Evolutionary conservation across 1,139 yeast genomes (phyloP).

Genomic region (Nadsonia commutata): DNA sequence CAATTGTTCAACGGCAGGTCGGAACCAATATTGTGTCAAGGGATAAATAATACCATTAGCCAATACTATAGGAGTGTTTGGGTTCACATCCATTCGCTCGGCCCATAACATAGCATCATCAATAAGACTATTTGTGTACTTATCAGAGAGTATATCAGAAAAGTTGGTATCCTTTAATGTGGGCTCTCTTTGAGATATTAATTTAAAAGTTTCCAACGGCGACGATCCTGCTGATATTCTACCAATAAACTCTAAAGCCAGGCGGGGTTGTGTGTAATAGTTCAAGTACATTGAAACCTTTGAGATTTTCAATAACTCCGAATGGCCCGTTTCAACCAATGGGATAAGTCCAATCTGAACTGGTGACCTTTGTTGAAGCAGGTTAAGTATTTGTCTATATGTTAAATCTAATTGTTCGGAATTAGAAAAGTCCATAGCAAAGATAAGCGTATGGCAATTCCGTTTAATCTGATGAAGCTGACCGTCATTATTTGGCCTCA

Average conservation of each 20-base stretch:
- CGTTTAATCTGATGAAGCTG: constrained; percentile 57
- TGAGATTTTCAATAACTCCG: not conserved
- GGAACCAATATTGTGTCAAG: constrained; percentile 28
- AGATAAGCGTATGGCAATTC: constrained; percentile 62
- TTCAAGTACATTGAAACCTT: not conserved
- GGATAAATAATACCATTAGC: constrained; percentile 56
- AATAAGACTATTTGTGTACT: constrained; percentile 11
- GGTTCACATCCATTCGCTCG: constrained; percentile 25
- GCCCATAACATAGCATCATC: constrained; percentile 20
- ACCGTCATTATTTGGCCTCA: constrained; percentile 27
- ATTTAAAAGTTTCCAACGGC: constrained; percentile 10
- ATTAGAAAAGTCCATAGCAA: constrained; percentile 51
- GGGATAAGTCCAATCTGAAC: constrained; percentile 78
- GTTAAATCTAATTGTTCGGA: constrained; percentile 31
- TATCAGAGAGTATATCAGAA: constrained; percentile 6
- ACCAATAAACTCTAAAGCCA: constrained; percentile 18
- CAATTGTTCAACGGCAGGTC: constrained; percentile 22
- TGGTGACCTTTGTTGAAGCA: constrained; percentile 41
- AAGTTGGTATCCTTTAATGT: not conserved
- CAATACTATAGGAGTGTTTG: constrained; percentile 36
- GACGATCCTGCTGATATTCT: constrained; percentile 12
- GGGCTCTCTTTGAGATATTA: constrained; percentile 1
- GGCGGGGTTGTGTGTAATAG: constrained; percentile 3
- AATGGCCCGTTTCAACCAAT: constrained; percentile 2
- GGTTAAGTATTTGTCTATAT: constrained; percentile 32